These are phyloP conservation scores for Heliamphora exappendiculata DNA, from an alignment of 148 eudicot species.

Conservation along the genomic window DNA sequence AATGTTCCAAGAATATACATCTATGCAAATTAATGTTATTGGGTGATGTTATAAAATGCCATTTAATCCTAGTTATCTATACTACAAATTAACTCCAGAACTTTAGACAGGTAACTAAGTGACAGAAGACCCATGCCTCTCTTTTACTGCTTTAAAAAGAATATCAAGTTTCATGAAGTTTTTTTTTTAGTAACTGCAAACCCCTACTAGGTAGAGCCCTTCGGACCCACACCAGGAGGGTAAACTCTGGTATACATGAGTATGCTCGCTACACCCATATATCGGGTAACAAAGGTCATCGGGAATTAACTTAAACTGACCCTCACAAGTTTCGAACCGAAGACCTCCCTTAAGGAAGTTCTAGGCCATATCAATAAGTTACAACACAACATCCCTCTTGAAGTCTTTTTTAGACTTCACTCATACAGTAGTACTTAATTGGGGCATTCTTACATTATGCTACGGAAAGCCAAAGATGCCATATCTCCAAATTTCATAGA, in stretches of 20 bases:
- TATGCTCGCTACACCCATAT: too few relatives aligned
- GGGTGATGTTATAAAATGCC: background rate
- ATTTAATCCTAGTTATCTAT: background rate
- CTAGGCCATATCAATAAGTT: too few relatives aligned
- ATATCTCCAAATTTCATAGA: background rate
- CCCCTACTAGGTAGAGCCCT: too few relatives aligned
- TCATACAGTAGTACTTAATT: too few relatives aligned
- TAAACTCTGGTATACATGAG: too few relatives aligned
- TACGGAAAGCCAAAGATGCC: background rate
- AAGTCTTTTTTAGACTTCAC: too few relatives aligned
- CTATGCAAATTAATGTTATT: background rate
- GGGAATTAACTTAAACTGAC: too few relatives aligned
- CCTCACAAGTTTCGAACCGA: too few relatives aligned
- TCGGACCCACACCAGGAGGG: too few relatives aligned
- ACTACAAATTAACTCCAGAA: background rate
- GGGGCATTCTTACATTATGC: background rate
- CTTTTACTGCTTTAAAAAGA: background rate
- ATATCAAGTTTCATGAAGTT: background rate
- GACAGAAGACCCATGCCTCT: background rate
- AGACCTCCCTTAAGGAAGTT: too few relatives aligned
- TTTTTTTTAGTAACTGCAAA: background rate
- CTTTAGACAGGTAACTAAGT: background rate
- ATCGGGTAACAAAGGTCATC: too few relatives aligned
- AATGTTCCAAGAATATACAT: background rate
- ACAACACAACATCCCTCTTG: too few relatives aligned